Evolutionary conservation across 1,284 basidiomycete genomes (phyloP).

Genomic region (Coniophora puteana): DNA sequence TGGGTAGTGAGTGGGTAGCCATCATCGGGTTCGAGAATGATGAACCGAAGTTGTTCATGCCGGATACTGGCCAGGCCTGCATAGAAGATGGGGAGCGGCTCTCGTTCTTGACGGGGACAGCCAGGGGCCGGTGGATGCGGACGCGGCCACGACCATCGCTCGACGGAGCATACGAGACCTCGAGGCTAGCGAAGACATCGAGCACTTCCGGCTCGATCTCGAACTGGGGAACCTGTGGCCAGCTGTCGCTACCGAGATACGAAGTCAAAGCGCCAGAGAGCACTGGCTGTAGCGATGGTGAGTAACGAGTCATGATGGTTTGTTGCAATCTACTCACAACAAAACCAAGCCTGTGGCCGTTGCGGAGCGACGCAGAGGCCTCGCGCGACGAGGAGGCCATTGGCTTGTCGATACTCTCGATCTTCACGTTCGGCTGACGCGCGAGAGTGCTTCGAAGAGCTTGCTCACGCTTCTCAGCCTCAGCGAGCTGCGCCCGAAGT

Average conservation of each 20-base stretch:
- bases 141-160: conserved; percentile 72
- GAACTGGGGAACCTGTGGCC: conserved; percentile 46
- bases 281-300: too few species aligned
- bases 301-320: too few species aligned
- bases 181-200: conserved; percentile 51
- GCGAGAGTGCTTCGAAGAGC: too few species aligned
- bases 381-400: conserved; percentile 9
- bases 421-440: conserved; percentile 56
- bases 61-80: conserved; percentile 23
- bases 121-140: conserved; percentile 58
- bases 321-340: too few species aligned
- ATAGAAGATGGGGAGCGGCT: conserved; percentile 33
- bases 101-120: conserved; percentile 45
- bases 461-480: conserved; percentile 60
- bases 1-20: conserved; percentile 12
- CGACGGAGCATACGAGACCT: conserved; percentile 65
- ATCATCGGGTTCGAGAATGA: conserved; percentile 18
- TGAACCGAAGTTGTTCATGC: conserved; percentile 6
- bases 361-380: too few species aligned
- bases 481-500: conserved; percentile 60
- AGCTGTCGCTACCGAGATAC: too few species aligned
- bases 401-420: conserved; percentile 21
- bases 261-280: too few species aligned
- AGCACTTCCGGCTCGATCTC: conserved; percentile 48
- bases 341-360: too few species aligned